phyloP scores from a whole-genome alignment of 2,329 filamentous ascomycete species.

The Nothophoma quercina region DNA sequence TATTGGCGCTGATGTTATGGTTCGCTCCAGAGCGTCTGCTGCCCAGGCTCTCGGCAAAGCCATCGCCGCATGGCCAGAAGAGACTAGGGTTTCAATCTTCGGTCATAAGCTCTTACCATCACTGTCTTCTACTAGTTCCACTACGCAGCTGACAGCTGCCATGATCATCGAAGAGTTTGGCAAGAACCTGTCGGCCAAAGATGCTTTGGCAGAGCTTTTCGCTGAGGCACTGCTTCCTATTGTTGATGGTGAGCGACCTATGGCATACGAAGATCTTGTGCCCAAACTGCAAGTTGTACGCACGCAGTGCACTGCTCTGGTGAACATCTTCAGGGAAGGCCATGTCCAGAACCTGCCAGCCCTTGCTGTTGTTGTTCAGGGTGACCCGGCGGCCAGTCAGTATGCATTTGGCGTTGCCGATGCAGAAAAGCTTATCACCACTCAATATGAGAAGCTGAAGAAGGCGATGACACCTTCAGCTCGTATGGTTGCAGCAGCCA shows the following conservation, averaged over 20 bases:
- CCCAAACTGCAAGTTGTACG: slow-evolving; percentile 89
- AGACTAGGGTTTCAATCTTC: slow-evolving; percentile 67
- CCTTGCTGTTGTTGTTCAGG: slow-evolving; percentile 91
- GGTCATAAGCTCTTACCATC: slow-evolving; percentile 70
- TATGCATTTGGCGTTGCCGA: slow-evolving; percentile 88
- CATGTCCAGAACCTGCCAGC: slow-evolving; percentile 70
- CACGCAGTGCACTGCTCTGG: slow-evolving; percentile 87
- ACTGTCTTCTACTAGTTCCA: slow-evolving; percentile 77
- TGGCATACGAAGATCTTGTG: slow-evolving; percentile 87
- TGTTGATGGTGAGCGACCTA: slow-evolving; percentile 80
- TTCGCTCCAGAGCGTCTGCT: slow-evolving; percentile 87
- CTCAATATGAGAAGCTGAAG: slow-evolving; percentile 88
- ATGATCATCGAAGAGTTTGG: slow-evolving; percentile 91
- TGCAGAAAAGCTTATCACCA: slow-evolving; percentile 84
- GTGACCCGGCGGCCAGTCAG: slow-evolving; percentile 88
- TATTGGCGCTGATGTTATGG: slow-evolving; percentile 85
- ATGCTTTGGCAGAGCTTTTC: slow-evolving; percentile 65
- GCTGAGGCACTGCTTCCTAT: slow-evolving; percentile 73
- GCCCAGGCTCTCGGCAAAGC: slow-evolving; percentile 86
- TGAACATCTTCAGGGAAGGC: slow-evolving; percentile 86
- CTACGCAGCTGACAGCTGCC: slow-evolving; percentile 83
- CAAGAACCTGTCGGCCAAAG: slow-evolving; percentile 56
- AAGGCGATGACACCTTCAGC: slow-evolving; percentile 89
- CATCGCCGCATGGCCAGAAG: slow-evolving; percentile 76
- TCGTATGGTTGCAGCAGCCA: slow-evolving; percentile 80